A percentile compares a stretch with the other conserved stretches of the same genome.
These are phyloP conservation scores for Hapsidospora chrysogenum DNA, from an alignment of 495 filamentous ascomycete species.

Conservation along the genomic window DNA sequence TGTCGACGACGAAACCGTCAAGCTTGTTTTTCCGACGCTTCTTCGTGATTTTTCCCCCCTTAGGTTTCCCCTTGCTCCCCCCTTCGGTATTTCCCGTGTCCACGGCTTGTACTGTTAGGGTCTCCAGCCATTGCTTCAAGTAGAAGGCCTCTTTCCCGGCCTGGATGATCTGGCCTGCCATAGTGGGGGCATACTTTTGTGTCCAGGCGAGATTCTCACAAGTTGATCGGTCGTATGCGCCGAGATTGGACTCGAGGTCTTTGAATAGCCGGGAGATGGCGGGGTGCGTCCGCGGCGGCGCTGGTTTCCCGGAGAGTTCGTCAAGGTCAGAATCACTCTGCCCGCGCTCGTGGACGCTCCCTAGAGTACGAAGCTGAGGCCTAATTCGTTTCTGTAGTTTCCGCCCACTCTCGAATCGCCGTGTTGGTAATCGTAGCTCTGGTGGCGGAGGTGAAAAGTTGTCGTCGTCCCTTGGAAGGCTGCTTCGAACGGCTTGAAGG, in stretches of 20 bases:
- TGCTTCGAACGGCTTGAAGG: constrained; percentile 9
- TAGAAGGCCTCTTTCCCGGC: constrained; percentile 49
- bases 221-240: constrained; percentile 62
- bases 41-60: constrained; percentile 20
- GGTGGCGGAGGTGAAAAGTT: constrained; percentile 16
- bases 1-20: constrained; percentile 74
- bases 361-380: constrained; percentile 16
- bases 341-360: not conserved
- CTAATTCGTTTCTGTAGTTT: constrained; percentile 25
- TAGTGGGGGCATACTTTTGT: constrained; percentile 71
- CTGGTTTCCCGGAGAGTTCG: constrained; percentile 3
- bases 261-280: constrained; percentile 44
- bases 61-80: constrained; percentile 24
- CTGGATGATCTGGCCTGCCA: constrained; percentile 61
- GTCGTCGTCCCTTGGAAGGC: constrained; percentile 16
- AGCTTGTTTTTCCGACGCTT: constrained; percentile 60
- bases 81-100: constrained; percentile 41
- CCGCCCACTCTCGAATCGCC: constrained; percentile 30
- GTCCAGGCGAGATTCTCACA: constrained; percentile 64
- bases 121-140: constrained; percentile 71
- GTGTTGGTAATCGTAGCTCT: constrained; percentile 27
- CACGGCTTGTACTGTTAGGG: constrained; percentile 55
- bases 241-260: constrained; percentile 40
- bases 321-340: constrained; percentile 3
- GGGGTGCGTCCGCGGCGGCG: constrained; percentile 23